Evolutionary conservation across 805 yeast genomes (phyloP), one percentile per base, ranked within the genome.

Genomic region (Saturnispora quitensis): DNA sequence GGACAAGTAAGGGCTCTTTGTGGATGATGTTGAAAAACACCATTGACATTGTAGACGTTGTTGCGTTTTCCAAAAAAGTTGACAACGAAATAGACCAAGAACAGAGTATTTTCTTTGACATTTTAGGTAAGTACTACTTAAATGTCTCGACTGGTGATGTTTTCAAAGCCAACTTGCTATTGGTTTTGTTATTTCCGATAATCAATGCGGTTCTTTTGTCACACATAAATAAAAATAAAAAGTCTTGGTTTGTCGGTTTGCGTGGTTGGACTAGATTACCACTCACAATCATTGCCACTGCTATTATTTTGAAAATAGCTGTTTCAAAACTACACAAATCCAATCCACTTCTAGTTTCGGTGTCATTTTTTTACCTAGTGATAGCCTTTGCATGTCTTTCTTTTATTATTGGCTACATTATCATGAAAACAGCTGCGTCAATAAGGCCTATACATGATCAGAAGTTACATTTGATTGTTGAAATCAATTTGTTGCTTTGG

Each of bases 21-120:
- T 86, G 91, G 84, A 91, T 87, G 62, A 90, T 90, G 96, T 72
- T 86, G 35, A 74, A 82, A 4, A 82, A 79, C 50, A 72, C 95
- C 0, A 66, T 85, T 58, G 93, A 84, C 58, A 70, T 85, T 53
- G 69, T 80, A 1, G 58, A 61, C 2, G 70, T 73, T 20, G 59
- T 89, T 58, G 72, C 78, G 1, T 54, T 56, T 38, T 63, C 66
- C 3, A 60, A 66, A 24, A 67, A 62, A 28, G 27, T 24, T 12
- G 31, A 13, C 13, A 69, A 66, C 31, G 18, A 24, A 13, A 48
- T 47, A 15, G 24, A n/a, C 9, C 34, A 40, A 17, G 50, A 45
- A 17, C 68, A 68, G 36, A 86, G 93, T 0, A 76, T 82, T 1
- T 89, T 70, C 64, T 77, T 84, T 57, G 89, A 86, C 60, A 60